Percentiles rank a stretch among this genome's conserved stretches.
phyloP scores from a whole-genome alignment of 768 basidiomycete species.

The Tulasnella calospora region DNA sequence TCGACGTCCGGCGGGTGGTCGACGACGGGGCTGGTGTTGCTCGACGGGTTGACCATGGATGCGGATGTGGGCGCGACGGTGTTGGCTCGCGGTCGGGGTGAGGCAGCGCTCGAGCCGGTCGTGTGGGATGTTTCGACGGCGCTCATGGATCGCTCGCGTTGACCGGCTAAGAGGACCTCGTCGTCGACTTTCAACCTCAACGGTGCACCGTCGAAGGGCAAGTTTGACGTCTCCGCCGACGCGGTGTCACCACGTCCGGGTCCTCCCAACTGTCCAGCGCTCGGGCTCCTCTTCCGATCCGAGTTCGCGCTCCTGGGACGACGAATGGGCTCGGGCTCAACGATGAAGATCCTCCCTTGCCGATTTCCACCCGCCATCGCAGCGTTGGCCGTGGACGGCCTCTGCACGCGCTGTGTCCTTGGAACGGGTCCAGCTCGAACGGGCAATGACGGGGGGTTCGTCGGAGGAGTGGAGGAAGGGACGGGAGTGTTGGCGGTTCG shows the following conservation, averaged over 20 bases:
- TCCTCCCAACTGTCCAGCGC: neutral
- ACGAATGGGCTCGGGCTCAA: neutral
- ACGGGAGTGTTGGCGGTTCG: neutral
- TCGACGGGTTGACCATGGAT: neutral
- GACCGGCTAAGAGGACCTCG: neutral
- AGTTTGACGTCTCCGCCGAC: neutral
- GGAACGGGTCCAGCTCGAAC: neutral
- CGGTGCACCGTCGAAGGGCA: neutral
- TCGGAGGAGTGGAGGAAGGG: neutral
- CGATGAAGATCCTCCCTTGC: slow-evolving; percentile 13
- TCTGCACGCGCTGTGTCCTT: neutral
- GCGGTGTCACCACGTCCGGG: neutral
- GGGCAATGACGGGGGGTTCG: neutral
- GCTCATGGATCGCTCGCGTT: neutral
- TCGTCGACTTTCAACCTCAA: slow-evolving; percentile 1
- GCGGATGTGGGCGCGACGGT: neutral
- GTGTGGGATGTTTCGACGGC: neutral
- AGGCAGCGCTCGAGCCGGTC: neutral
- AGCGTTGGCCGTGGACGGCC: neutral
- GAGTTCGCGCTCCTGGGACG: neutral
- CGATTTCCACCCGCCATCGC: neutral
- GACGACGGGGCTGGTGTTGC: neutral
- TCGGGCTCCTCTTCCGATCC: neutral
- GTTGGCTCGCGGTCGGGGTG: neutral
- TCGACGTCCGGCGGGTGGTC: slow-evolving; percentile 6